Evolutionary conservation across 225 moss, liverwort and hornwort genomes (phyloP).

Genomic region (Polytrichum commune): DNA sequence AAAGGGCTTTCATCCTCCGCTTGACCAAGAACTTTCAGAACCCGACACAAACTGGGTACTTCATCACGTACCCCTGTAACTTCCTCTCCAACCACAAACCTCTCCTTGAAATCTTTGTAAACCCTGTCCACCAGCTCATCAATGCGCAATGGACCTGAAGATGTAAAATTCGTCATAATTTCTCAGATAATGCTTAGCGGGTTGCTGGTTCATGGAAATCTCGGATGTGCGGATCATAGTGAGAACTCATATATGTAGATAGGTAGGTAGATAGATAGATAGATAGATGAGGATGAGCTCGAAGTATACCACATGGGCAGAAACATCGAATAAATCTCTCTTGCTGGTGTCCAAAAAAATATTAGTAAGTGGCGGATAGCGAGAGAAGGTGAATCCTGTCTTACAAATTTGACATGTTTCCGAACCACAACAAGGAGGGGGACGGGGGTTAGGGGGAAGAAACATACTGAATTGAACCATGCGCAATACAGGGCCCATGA

Average conservation of each 20-base stretch:
- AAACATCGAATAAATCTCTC: no score
- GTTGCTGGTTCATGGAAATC: no score
- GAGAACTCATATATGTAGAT: no score
- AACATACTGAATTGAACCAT: conserved; percentile 97
- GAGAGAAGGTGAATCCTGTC: no score
- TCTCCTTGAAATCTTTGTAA: conserved; percentile 90
- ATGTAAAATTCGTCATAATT: conserved; percentile 12
- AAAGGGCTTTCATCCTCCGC: conserved; percentile 52
- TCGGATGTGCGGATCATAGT: no score
- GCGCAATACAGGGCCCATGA: conserved; percentile 94
- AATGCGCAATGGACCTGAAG: conserved; percentile 80
- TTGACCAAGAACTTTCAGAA: conserved; percentile 74
- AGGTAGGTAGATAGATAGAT: no score
- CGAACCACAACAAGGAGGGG: no score
- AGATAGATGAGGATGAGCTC: no score
- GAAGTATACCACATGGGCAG: no score
- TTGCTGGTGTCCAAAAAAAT: no score
- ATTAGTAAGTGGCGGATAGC: no score
- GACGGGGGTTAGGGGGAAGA: neutral
- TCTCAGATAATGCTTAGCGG: neutral
- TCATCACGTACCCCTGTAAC: conserved; percentile 73
- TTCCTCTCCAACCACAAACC: conserved; percentile 84
- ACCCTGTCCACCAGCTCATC: conserved; percentile 96
- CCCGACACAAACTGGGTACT: conserved; percentile 56
- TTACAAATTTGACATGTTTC: no score